Base-by-base conservation (phyloP, 1,139 yeast species). In the Saccharomyces hybrid region DNA sequence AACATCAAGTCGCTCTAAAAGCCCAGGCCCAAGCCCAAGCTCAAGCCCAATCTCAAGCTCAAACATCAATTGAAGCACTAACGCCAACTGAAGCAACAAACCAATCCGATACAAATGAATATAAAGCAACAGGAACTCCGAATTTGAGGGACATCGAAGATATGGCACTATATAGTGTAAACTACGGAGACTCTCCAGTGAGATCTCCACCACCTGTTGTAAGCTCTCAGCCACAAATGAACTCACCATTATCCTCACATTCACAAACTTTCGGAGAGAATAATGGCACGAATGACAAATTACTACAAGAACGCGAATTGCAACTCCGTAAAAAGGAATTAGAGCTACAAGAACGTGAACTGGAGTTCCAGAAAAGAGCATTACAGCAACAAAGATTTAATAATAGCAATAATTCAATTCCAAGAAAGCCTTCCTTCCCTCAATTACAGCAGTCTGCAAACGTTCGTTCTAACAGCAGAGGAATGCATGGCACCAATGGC, bases 321-420 rank as follows among this genome's bases (percentile, higher is more conserved):
- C 81, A 77, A 59, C 67, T 78, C 50, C 73, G 74, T 58, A 74
- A 70, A 55, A 74, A 77, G 59, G 83, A 78, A 62, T 69, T 76
- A 55, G 75, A 76, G 31, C 65, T 78, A 60, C 66, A 71, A 56
- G 74, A 72, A 56, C 72, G 75, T 50, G 80, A 78, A 63, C 49
- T 69, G 46, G 73, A 71, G 47, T 60, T 73, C 47, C 73, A 69
- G 59, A 72, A 64, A 56, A 67, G 67, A 52, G 64, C 70, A 14
- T 60, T 61, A 30, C 66, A 60, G 52, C 63, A 63, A 42, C 63
- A 56, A 34, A 62, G 52, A 49, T 60, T 50, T 60, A 53, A 14
- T 60, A 55, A 49, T 54, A 61, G 44, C 56, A 53, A 31, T 42
- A 50, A 51, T 11, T 54, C 60, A 7, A 56, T 54, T 13, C 54